Evolutionary conservation across 768 basidiomycete species (phyloP).

Genomic region (Chlorophyllum brunneum): DNA sequence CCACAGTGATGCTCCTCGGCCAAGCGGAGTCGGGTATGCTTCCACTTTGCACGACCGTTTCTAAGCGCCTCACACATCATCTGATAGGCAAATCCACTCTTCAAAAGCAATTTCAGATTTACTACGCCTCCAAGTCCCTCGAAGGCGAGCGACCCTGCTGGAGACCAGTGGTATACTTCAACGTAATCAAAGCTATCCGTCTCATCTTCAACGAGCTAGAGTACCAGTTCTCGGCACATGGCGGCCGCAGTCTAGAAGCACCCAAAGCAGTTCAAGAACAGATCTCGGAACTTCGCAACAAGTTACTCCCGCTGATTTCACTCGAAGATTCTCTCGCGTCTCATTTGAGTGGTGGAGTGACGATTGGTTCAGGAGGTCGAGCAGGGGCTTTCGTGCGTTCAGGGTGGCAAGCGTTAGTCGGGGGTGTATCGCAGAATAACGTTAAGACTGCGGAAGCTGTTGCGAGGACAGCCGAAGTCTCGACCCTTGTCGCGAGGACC

Average conservation of each 20-base stretch:
- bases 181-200: conserved; percentile 75
- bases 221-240: conserved; percentile 37
- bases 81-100: conserved; percentile 70
- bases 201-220: conserved; percentile 73
- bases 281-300: conserved; percentile 47
- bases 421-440: conserved; percentile 13
- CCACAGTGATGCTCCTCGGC: conserved; percentile 71
- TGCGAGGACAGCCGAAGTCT: conserved; percentile 27
- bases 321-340: conserved; percentile 66
- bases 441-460: conserved; percentile 27
- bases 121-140: conserved; percentile 67
- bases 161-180: conserved; percentile 80
- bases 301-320: conserved; percentile 60
- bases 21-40: conserved; percentile 64
- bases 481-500: conserved; percentile 52
- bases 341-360: conserved; percentile 63
- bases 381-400: conserved; percentile 64
- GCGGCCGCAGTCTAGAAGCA: conserved; percentile 11
- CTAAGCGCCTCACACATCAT: background rate
- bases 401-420: conserved; percentile 63
- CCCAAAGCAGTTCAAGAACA: conserved; percentile 29
- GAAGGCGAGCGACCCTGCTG: conserved; percentile 71
- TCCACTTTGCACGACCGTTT: background rate
- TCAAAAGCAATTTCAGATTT: conserved; percentile 81
- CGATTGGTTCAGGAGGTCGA: conserved; percentile 50